A percentile compares a stretch with the other conserved stretches of the same genome.
Conservation (phyloP, 805 yeast genomes). For the Komagataella pastoris region DNA sequence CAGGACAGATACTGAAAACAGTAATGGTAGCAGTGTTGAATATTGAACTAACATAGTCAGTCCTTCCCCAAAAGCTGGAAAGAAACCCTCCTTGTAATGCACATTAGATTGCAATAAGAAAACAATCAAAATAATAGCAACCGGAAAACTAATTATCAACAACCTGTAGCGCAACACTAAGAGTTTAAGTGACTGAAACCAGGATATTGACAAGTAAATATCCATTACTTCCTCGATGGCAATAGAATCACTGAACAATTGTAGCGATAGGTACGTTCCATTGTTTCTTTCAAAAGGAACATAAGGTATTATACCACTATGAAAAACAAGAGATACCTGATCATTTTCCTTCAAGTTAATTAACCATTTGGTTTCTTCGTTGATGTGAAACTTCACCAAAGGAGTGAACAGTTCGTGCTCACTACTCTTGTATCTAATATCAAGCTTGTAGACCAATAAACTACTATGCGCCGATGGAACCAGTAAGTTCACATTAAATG, state of each 20-base stretch:
- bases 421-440: constrained; percentile 15
- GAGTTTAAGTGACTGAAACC: constrained; percentile 48
- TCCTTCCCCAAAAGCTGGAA: constrained; percentile 32
- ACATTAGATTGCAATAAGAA: constrained; percentile 39
- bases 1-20: constrained; percentile 18
- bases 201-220: constrained; percentile 33
- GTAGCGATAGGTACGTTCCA: constrained; percentile 20
- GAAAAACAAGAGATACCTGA: constrained; percentile 28
- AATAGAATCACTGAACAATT: constrained; percentile 33
- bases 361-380: constrained; percentile 74
- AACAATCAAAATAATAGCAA: constrained; percentile 39
- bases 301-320: constrained; percentile 51
- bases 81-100: constrained; percentile 24
- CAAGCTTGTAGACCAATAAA: constrained; percentile 34
- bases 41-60: constrained; percentile 23
- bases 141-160: constrained; percentile 57
- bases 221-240: constrained; percentile 21
- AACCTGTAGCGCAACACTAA: constrained; percentile 69
- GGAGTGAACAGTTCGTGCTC: constrained; percentile 34
- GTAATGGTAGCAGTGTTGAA: constrained; percentile 13
- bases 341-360: constrained; percentile 29
- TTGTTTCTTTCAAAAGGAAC: constrained; percentile 14
- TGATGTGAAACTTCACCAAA: constrained; percentile 33
- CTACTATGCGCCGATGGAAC: constrained; percentile 50
- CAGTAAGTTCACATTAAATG: constrained; percentile 32